Evolutionary conservation across 169 alveolate species (phyloP).

Genomic region (Cryptosporidium meleagridis): DNA sequence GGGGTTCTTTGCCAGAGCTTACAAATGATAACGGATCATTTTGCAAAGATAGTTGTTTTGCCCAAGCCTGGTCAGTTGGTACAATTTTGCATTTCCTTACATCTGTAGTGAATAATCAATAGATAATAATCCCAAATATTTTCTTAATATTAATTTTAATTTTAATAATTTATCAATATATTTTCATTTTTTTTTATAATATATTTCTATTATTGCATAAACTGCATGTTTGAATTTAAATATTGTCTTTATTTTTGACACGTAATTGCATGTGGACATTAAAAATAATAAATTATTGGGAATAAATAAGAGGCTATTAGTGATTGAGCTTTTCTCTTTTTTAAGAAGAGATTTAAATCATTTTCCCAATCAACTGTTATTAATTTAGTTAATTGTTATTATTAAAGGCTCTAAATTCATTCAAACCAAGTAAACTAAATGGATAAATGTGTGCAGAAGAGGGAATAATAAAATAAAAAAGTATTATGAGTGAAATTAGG

Average conservation of each 20-base stretch:
- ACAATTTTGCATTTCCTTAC: constrained; percentile 74
- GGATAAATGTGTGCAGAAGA: background rate
- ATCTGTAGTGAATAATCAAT: background rate
- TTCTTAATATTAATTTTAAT: too few species aligned
- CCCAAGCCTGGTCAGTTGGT: constrained; percentile 89
- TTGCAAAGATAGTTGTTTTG: constrained; percentile 86
- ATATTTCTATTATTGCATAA: background rate
- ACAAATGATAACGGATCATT: constrained; percentile 88
- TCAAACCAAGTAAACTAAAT: background rate
- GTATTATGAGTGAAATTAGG: constrained; percentile 27
- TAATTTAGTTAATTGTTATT: too few species aligned
- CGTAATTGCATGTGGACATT: constrained; percentile 14
- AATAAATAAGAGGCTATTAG: background rate
- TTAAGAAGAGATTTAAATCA: too few species aligned
- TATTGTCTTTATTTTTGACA: background rate
- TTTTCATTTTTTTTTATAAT: background rate
- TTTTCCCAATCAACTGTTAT: background rate
- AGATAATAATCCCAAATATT: background rate
- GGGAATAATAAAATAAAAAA: background rate
- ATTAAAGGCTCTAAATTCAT: background rate
- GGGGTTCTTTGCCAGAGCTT: constrained; percentile 93
- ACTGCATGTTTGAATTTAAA: background rate
- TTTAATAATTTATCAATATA: too few species aligned
- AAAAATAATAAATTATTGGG: background rate
- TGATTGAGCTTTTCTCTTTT: background rate